Evolutionary conservation across 1,139 yeast genomes (phyloP).

Genomic region (Scheffersomyces titani): DNA sequence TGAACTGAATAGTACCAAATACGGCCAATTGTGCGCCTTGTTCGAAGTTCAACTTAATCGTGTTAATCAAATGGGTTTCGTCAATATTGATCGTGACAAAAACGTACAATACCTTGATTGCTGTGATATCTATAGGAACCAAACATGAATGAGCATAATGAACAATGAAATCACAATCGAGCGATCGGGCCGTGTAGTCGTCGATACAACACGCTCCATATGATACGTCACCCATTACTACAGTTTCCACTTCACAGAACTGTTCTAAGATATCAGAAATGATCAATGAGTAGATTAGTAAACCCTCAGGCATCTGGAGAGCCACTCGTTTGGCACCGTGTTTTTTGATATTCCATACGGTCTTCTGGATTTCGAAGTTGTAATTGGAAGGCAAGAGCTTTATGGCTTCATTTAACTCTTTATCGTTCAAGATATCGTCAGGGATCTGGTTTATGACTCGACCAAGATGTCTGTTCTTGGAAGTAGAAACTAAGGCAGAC

Average conservation of each 20-base stretch:
- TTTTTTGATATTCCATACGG: constrained; percentile 88
- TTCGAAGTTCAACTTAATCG: constrained; percentile 70
- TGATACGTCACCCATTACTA: constrained; percentile 98
- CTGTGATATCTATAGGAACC: constrained; percentile 91
- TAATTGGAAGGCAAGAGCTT: constrained; percentile 83
- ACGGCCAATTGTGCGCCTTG: constrained; percentile 67
- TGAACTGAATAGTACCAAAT: constrained; percentile 96
- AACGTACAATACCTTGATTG: constrained; percentile 87
- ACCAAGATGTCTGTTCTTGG: constrained; percentile 37
- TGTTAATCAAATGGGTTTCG: constrained; percentile 75
- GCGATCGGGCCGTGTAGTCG: constrained; percentile 89
- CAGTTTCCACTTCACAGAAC: constrained; percentile 81
- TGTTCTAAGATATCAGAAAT: constrained; percentile 90
- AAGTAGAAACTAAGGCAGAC: constrained; percentile 21
- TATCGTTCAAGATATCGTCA: constrained; percentile 74
- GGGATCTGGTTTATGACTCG: constrained; percentile 90
- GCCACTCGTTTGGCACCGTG: constrained; percentile 76
- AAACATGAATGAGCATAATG: constrained; percentile 98
- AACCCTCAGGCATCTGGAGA: constrained; percentile 96
- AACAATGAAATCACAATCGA: constrained; percentile 91
- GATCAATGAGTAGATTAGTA: constrained; percentile 81
- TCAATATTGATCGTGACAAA: constrained; percentile 93
- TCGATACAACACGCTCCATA: constrained; percentile 99
- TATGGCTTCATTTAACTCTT: constrained; percentile 79
- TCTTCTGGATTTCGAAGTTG: constrained; percentile 93